These are phyloP conservation scores for Salix brachista DNA, from an alignment of 345 rosid genomes.

Conservation along the genomic window DNA sequence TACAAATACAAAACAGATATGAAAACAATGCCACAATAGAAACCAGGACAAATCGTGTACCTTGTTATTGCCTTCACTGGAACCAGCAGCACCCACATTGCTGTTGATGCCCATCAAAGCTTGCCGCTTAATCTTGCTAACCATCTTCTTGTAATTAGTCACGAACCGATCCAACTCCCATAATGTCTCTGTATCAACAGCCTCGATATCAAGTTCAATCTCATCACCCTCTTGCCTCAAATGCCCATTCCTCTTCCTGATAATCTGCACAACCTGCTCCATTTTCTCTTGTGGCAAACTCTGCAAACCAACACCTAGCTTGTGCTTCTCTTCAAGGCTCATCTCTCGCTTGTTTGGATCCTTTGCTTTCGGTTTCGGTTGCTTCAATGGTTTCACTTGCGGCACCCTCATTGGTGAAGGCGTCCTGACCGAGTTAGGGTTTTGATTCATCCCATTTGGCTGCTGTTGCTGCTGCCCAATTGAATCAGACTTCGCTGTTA, in stretches of 20 bases:
- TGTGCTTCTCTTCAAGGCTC: constrained; percentile 70
- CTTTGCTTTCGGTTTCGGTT: constrained; percentile 76
- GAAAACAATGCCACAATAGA: neutral
- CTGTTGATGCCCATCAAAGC: constrained; percentile 36
- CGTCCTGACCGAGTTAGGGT: constrained; percentile 24
- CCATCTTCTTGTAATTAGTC: constrained; percentile 72
- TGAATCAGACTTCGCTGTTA: constrained; percentile 26
- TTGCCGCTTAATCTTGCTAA: constrained; percentile 71
- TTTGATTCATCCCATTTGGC: constrained; percentile 17
- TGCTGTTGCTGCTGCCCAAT: constrained; percentile 15
- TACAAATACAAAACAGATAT: neutral
- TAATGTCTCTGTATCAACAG: constrained; percentile 64
- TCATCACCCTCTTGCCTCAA: constrained; percentile 77
- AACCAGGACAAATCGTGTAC: constrained; percentile 18
- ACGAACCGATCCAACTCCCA: constrained; percentile 90
- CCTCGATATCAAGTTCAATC: constrained; percentile 76
- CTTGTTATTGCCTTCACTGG: constrained; percentile 28
- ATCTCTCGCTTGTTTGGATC: constrained; percentile 75
- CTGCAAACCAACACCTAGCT: constrained; percentile 65
- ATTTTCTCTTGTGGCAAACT: constrained; percentile 78
- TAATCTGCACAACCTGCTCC: constrained; percentile 74
- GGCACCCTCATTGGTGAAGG: constrained; percentile 34
- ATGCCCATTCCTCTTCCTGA: constrained; percentile 63
- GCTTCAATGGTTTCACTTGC: constrained; percentile 42
- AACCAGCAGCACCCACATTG: constrained; percentile 16